Evolutionary conservation across 2,329 filamentous ascomycete species (phyloP), one percentile per base, ranked within the genome.

Genomic region (Colletotrichum magnum): DNA sequence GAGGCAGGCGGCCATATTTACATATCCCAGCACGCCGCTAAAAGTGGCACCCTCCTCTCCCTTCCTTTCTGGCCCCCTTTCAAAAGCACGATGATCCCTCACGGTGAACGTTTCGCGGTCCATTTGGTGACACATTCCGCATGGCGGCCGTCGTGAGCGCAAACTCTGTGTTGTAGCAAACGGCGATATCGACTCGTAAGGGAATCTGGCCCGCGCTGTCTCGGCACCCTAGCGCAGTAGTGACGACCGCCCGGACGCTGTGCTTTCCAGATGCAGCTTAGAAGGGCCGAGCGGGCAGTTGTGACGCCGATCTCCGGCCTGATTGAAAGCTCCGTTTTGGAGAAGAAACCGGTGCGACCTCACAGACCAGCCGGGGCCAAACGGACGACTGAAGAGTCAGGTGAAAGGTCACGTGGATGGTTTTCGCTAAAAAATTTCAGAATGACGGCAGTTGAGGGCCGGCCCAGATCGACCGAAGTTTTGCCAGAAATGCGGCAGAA

Each of bases 251-350:
- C 56, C 67, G 57, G 51, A 47, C 67, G 67, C 51, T 67, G 26
- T 61, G 51, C 32, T 67, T 67, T 67, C 67, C 67, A 52, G 15
- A 51, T 67, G 28, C 45, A 51, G 62, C 45, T 41, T 66, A 53
- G 36, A 39, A 67, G 51, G 67, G 51, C 67, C 67, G 67, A 69
- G 66, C 62, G 56, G 66, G 24, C 50, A 65, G 61, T 41, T 69
- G 50, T 57, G 56, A 60, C 56, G 67, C 67, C 62, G 62, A 67
- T 67, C 56, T 66, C 50, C 66, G 62, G 66, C 15, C 62, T 54
- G 64, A 32, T 50, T 48, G 59, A 58, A 68, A 51, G 52, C 56
- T 56, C 43, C 63, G 63, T 57, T 69, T 60, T 53, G 63, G 57
- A 48, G 24, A 36, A 15, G n/a, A n/a, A 26, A 18, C 48, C 61